These are phyloP conservation scores for Talaromyces sp. DNA, from an alignment of 2,329 filamentous ascomycete species.

Conservation along the genomic window DNA sequence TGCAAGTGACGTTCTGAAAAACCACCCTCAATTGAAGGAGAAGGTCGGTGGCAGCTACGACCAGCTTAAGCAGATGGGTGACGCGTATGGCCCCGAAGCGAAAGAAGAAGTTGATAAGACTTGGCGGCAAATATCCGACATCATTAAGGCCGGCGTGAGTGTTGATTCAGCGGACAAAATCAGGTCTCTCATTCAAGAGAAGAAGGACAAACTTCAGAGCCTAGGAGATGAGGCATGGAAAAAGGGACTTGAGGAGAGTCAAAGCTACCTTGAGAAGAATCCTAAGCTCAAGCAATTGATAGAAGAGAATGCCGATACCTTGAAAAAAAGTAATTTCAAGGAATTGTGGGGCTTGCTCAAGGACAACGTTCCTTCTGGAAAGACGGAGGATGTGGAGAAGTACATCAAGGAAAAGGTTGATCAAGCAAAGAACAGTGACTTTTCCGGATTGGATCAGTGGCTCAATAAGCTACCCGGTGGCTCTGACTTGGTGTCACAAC, in stretches of 20 bases:
- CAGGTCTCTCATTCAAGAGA: conserved; percentile 1
- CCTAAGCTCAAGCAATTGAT: conserved; percentile 1
- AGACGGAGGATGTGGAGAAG: conserved; percentile 5
- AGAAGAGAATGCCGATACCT: not conserved
- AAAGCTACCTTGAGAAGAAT: not conserved
- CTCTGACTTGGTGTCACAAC: not conserved
- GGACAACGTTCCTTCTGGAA: not conserved
- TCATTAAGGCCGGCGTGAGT: conserved; percentile 2
- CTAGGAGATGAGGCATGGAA: conserved; percentile 7
- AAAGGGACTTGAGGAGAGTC: not conserved
- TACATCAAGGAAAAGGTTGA: conserved; percentile 4
- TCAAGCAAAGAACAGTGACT: conserved; percentile 1
- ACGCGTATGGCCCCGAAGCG: not conserved
- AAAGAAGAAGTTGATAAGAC: conserved; percentile 6
- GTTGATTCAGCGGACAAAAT: conserved; percentile 1
- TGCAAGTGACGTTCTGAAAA: not conserved
- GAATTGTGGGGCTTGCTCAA: not conserved
- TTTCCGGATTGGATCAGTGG: not conserved
- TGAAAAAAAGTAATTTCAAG: not conserved
- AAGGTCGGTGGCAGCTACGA: conserved; percentile 2
- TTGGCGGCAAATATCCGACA: conserved; percentile 2
- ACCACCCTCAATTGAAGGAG: not conserved
- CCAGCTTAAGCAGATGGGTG: conserved; percentile 3
- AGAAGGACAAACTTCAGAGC: conserved; percentile 1
- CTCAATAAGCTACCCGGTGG: not conserved